Evolutionary conservation across 441 rosid species (phyloP), one percentile per base, ranked within the genome.

Genomic region (Aquilaria agallochum): DNA sequence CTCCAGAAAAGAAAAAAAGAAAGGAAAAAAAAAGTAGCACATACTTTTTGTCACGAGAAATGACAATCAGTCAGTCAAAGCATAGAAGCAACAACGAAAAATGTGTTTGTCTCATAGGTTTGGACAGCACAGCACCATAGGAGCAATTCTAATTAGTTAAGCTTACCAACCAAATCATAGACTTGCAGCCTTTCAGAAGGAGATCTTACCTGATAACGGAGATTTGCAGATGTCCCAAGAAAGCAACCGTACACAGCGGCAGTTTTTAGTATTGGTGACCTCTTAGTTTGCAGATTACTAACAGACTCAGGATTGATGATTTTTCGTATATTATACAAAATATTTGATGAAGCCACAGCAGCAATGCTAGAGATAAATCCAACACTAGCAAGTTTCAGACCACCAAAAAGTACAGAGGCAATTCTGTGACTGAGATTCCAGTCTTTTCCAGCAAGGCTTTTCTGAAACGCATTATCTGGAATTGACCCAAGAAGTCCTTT

Each of bases 391-490:
- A 90, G 87, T 76, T 90, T 90, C 47, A 93, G 56, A 67, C 97
- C 96, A 69, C 97, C 96, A 63, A 93, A 68, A 59, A 90, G 72
- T 60, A 90, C 95, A 27, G 95, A 84, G 68, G 92, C 97, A 55
- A 88, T 55, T 73, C 97, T 78, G 70, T 86, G 96, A 80, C 70
- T 79, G 63, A 84, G 63, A 68, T 79, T 81, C 97, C 95, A 93
- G 69, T 88, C 86, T 72, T 70, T 85, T 67, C 97, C 97, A 47
- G 84, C 87, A 68, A 88, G 81, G 74, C 72, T 85, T 76, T 93
- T 93, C 65, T 90, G 97, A 80, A 93, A 93, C 34, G 98, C 97
- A 66, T 88, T 90, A 61, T 90, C 98, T 31, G 96, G 98, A 62
- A 90, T 87, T 48, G 96, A 86, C 63, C 89, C 91, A 75, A 93